Base-by-base conservation (phyloP, 129 eudicot genomes). In the Saussurea involucrata region DNA sequence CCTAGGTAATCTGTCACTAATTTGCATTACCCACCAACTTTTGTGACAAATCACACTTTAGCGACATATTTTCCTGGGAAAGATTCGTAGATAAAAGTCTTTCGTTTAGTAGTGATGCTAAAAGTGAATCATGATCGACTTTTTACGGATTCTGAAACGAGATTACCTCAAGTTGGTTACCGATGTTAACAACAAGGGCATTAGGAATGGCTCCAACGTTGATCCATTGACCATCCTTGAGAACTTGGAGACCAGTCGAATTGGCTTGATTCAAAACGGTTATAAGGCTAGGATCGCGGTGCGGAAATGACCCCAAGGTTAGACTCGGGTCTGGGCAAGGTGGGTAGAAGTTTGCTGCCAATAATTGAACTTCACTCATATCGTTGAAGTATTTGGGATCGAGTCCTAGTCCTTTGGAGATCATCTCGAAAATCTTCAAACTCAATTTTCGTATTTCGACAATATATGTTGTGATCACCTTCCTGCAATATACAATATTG, bases 261-360 rank as follows among this genome's bases (percentile, higher is more conserved):
- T 76, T 79, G 24, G 78, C 88, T 81, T 87, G 92, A 66, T 78
- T 75, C 13, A 87, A 75, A 29, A 87, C 32, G 27, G 88, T 84
- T 68, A 90, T 78, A 36, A 90, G 75, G 81, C 88, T 85, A 17
- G 92, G 89, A 61, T 90, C 96, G 34, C 68, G 49, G 79, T 90
- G 98, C 18, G 72, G 84, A 46, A 83, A 31, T 63, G 87, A 25
- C 31, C 97, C 97, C 74, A 90, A 65, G 4, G 97, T 84, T 34
- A 85, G 70, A 74, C 86, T 93, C 27, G 98, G 98, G 79, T 93
- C 88, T 4, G 98, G 97, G 78, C 98, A 90, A 0, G 92, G 92
- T 1, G 95, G 98, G 80, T 93, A 93, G 69, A 77, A 72, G 74
- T 86, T 88, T 0, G 81, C 85, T 2, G 88, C 74, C 78, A 93